These are phyloP conservation scores for Thymus mandschuricus DNA, from an alignment of 257 asterid species.

Conservation along the genomic window DNA sequence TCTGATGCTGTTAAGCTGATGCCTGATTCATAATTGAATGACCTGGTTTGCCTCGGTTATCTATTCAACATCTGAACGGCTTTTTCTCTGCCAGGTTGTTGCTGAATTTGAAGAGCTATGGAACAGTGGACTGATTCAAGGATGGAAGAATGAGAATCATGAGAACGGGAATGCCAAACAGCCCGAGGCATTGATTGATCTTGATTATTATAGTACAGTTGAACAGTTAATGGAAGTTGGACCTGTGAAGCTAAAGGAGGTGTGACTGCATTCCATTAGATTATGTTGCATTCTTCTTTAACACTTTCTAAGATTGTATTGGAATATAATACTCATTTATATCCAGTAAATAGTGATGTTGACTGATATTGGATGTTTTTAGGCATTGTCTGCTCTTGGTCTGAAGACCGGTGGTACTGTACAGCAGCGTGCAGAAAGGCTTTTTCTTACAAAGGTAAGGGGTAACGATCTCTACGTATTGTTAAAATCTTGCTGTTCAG, in stretches of 20 bases:
- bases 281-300: slow-evolving; percentile 8
- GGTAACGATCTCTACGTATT: slow-evolving; percentile 17
- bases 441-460: slow-evolving; percentile 84
- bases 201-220: slow-evolving; percentile 71
- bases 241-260: slow-evolving; percentile 93
- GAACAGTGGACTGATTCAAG: slow-evolving; percentile 65
- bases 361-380: slow-evolving; percentile 29
- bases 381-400: slow-evolving; percentile 91
- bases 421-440: slow-evolving; percentile 96
- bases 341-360: slow-evolving; percentile 27
- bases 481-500: slow-evolving; percentile 17
- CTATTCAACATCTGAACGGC: slow-evolving; percentile 22
- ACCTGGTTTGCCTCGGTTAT: slow-evolving; percentile 18
- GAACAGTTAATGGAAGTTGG: slow-evolving; percentile 89
- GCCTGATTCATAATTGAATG: neutral
- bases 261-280: slow-evolving; percentile 26
- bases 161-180: slow-evolving; percentile 59
- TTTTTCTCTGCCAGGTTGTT: slow-evolving; percentile 50
- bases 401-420: slow-evolving; percentile 93
- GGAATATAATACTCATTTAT: slow-evolving; percentile 4
- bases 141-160: slow-evolving; percentile 74
- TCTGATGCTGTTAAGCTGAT: neutral
- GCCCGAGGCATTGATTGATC: slow-evolving; percentile 70
- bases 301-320: neutral
- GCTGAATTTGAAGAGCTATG: slow-evolving; percentile 91